Conservation (phyloP, 2,329 filamentous ascomycete genomes). For the Hypoxylon sp. region DNA sequence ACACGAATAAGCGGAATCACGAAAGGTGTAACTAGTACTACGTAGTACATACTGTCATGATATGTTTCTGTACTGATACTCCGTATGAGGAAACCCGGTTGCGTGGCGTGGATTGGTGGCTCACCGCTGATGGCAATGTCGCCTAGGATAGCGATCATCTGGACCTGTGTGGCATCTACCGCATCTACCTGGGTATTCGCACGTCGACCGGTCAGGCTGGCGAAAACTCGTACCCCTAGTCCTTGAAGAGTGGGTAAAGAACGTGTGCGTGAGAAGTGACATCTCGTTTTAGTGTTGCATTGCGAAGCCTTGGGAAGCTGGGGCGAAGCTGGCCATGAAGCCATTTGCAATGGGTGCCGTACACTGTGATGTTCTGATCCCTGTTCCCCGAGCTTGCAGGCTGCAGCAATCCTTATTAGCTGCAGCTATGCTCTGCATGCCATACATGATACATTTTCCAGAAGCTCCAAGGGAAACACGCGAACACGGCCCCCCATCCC, state of each 20-base stretch:
- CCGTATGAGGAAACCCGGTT: conserved; percentile 32
- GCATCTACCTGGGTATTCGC: conserved; percentile 23
- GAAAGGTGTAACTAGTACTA: conserved; percentile 21
- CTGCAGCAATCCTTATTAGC: conserved; percentile 54
- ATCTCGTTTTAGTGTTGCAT: conserved; percentile 39
- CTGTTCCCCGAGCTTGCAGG: conserved; percentile 50
- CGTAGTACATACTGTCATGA: conserved; percentile 21
- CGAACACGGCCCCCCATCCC: conserved; percentile 33
- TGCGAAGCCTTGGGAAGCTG: conserved; percentile 31
- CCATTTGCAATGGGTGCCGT: conserved; percentile 30
- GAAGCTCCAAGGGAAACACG: conserved; percentile 42
- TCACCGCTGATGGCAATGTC: conserved; percentile 46
- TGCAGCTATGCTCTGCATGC: conserved; percentile 56
- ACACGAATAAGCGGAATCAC: conserved; percentile 29
- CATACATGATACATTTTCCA: conserved; percentile 49
- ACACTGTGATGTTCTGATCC: conserved; percentile 41
- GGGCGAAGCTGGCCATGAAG: conserved; percentile 40
- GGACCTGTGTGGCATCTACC: conserved; percentile 13
- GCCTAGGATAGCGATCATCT: conserved; percentile 45
- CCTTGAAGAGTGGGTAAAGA: conserved; percentile 23
- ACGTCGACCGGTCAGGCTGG: conserved; percentile 34
- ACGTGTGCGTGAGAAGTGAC: conserved; percentile 38
- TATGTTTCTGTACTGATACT: conserved; percentile 26
- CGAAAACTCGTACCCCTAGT: conserved; percentile 26
- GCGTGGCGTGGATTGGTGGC: conserved; percentile 36